phyloP scores from a whole-genome alignment of 1,284 basidiomycete genomes.

The Austroboletus novae-zelandiae region DNA sequence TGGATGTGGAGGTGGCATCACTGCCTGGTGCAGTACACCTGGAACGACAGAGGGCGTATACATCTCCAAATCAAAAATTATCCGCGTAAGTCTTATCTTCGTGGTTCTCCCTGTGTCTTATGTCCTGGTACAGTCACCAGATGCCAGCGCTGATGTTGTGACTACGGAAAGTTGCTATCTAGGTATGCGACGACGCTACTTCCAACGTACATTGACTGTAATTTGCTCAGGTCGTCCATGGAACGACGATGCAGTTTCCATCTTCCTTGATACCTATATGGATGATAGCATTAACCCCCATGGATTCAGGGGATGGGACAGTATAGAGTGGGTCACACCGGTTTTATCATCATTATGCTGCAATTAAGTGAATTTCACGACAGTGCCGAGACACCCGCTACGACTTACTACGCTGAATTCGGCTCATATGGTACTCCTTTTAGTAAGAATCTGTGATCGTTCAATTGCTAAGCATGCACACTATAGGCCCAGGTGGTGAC shows the following conservation, averaged over 20 bases:
- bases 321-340: conserved; percentile 8
- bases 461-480: conserved; percentile 9
- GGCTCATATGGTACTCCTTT: conserved; percentile 44
- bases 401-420: conserved; percentile 61
- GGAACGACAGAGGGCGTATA: conserved; percentile 52
- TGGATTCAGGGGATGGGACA: conserved; percentile 47
- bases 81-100: conserved; percentile 50
- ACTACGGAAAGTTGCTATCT: conserved; percentile 50
- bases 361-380: not conserved
- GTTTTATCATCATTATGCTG: not conserved
- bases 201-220: not conserved
- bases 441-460: not conserved
- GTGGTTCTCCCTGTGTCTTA: conserved; percentile 36
- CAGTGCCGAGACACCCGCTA: conserved; percentile 49
- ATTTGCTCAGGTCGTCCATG: conserved; percentile 53
- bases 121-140: conserved; percentile 47
- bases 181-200: conserved; percentile 31
- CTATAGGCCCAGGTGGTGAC: conserved; percentile 54
- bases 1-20: conserved; percentile 60
- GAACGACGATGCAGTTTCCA: conserved; percentile 57
- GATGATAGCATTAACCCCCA: conserved; percentile 51
- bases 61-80: conserved; percentile 54
- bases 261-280: conserved; percentile 57
- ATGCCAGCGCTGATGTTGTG: conserved; percentile 49
- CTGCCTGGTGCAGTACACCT: conserved; percentile 56